Evolutionary conservation across 2,329 filamentous ascomycete species (phyloP).

Genomic region (Pseudocercospora fuligena): DNA sequence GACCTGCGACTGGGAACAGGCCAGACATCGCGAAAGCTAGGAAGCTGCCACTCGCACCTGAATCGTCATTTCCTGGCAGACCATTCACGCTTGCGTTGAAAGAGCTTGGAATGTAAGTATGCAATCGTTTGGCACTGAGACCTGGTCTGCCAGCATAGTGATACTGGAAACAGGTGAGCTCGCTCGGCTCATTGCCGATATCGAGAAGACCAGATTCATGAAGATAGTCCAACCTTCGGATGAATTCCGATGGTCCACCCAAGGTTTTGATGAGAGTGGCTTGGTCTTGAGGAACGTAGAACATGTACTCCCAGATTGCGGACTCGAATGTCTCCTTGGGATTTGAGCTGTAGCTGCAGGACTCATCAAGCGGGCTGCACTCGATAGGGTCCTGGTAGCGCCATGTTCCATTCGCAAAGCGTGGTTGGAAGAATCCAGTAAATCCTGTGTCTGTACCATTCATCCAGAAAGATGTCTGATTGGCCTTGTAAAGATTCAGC

Average conservation of each 20-base stretch:
- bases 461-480: slow-evolving; percentile 55
- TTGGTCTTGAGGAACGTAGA: slow-evolving; percentile 54
- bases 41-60: slow-evolving; percentile 31
- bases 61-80: slow-evolving; percentile 32
- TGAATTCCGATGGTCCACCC: slow-evolving; percentile 45
- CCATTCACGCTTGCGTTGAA: slow-evolving; percentile 30
- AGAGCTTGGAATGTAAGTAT: slow-evolving; percentile 29
- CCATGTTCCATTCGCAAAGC: slow-evolving; percentile 69
- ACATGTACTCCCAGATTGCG: slow-evolving; percentile 73
- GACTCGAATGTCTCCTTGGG: slow-evolving; percentile 71
- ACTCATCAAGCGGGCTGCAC: slow-evolving; percentile 37
- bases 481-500: slow-evolving; percentile 72
- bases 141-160: slow-evolving; percentile 50
- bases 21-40: slow-evolving; percentile 33
- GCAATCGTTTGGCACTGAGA: slow-evolving; percentile 26
- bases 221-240: slow-evolving; percentile 47
- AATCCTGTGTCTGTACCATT: slow-evolving; percentile 67
- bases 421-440: slow-evolving; percentile 71
- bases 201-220: slow-evolving; percentile 48
- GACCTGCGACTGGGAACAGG: slow-evolving; percentile 31
- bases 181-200: slow-evolving; percentile 52
- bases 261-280: slow-evolving; percentile 44
- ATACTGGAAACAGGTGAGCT: slow-evolving; percentile 50
- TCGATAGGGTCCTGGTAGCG: slow-evolving; percentile 65
- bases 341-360: slow-evolving; percentile 50